These are phyloP conservation scores for Metarhizium guizhouense DNA, from an alignment of 2,329 filamentous ascomycete genomes.

Conservation along the genomic window DNA sequence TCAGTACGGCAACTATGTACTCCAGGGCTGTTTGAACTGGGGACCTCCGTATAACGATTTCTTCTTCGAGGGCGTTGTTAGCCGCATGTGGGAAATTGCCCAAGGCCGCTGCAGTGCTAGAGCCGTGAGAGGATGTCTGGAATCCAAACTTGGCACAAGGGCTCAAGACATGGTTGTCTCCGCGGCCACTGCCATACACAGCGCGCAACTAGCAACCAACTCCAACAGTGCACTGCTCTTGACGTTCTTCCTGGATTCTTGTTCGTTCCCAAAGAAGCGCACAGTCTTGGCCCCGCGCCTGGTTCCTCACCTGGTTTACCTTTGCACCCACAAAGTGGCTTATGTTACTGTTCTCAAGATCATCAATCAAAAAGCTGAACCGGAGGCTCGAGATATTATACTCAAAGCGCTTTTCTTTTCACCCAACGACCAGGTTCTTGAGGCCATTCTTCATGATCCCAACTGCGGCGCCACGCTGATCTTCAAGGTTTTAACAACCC, in stretches of 20 bases:
- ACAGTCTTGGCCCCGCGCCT: slow-evolving; percentile 87
- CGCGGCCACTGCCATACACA: slow-evolving; percentile 90
- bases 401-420: slow-evolving; percentile 90
- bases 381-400: slow-evolving; percentile 83
- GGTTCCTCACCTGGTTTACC: slow-evolving; percentile 84
- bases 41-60: slow-evolving; percentile 84
- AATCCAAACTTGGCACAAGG: slow-evolving; percentile 91
- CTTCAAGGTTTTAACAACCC: slow-evolving; percentile 96
- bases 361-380: slow-evolving; percentile 93
- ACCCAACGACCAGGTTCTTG: slow-evolving; percentile 73
- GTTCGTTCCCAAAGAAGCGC: slow-evolving; percentile 85
- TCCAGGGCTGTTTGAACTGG: slow-evolving; percentile 93
- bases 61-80: slow-evolving; percentile 96
- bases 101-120: slow-evolving; percentile 92
- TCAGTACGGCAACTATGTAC: slow-evolving; percentile 96
- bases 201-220: slow-evolving; percentile 91
- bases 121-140: slow-evolving; percentile 92
- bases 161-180: slow-evolving; percentile 94
- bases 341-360: slow-evolving; percentile 96
- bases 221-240: slow-evolving; percentile 88
- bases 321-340: slow-evolving; percentile 97
- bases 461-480: slow-evolving; percentile 90
- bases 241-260: slow-evolving; percentile 97
- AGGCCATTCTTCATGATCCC: slow-evolving; percentile 85
- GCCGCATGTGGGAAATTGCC: slow-evolving; percentile 83